Percentiles rank a stretch among this genome's conserved stretches.
phyloP scores from a whole-genome alignment of 371 early-diverging fungal genomes.

The Apophysomyces ossiformis region DNA sequence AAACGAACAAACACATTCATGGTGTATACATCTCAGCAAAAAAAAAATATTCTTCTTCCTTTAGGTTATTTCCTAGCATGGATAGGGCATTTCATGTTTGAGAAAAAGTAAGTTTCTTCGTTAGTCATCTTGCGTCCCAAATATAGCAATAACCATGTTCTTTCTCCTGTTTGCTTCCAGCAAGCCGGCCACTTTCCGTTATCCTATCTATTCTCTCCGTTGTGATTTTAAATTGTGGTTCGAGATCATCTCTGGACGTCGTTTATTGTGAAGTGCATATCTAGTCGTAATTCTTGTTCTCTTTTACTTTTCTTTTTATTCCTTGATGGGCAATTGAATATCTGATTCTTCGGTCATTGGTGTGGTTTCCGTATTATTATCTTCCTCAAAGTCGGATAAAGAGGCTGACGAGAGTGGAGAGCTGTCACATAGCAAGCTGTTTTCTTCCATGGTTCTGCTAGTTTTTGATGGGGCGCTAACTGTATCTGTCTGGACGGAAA shows the following conservation, averaged over 20 bases:
- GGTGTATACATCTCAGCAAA: background rate
- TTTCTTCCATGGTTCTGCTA: background rate
- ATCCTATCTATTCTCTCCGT: slow-evolving; percentile 64
- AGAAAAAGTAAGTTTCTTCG: slow-evolving; percentile 51
- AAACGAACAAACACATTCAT: background rate
- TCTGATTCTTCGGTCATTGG: too few species aligned
- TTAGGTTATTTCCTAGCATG: slow-evolving; percentile 68
- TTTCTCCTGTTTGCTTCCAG: slow-evolving; percentile 18
- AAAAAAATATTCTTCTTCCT: background rate
- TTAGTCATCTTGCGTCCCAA: background rate
- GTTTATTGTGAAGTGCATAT: slow-evolving; percentile 33
- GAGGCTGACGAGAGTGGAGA: too few species aligned
- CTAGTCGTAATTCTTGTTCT: too few species aligned
- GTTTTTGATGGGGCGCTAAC: background rate
- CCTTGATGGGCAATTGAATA: too few species aligned
- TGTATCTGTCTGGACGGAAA: background rate
- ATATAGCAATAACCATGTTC: background rate
- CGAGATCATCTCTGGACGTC: slow-evolving; percentile 50
- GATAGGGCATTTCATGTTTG: slow-evolving; percentile 73
- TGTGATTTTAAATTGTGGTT: slow-evolving; percentile 69
- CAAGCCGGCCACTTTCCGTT: slow-evolving; percentile 74
- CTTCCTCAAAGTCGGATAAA: too few species aligned
- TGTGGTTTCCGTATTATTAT: too few species aligned
- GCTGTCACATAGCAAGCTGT: too few species aligned
- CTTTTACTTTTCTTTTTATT: too few species aligned